Percentiles rank a stretch among this genome's conserved stretches.
phyloP scores from a whole-genome alignment of 2,329 filamentous ascomycete genomes.

The Conoideocrella luteorostrata region DNA sequence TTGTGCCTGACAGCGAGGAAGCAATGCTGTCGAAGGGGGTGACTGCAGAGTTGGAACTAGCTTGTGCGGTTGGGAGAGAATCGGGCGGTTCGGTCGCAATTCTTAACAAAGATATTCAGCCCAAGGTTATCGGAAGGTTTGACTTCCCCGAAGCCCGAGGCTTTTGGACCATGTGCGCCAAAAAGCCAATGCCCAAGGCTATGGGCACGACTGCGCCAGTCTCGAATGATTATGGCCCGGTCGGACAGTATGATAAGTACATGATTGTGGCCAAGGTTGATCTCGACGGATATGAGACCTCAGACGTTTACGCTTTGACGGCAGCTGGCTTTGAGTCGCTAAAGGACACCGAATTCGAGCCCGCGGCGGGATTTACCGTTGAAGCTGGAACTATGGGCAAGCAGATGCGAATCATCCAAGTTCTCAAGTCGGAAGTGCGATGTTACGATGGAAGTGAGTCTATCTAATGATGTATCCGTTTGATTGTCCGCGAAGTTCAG shows the following conservation, averaged over 20 bases:
- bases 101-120: conserved; percentile 71
- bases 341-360: conserved; percentile 83
- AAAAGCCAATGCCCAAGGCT: conserved; percentile 58
- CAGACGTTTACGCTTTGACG: conserved; percentile 71
- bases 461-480: neutral
- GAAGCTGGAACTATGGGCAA: conserved; percentile 79
- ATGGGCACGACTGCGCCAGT: conserved; percentile 44
- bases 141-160: conserved; percentile 67
- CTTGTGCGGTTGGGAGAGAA: conserved; percentile 57
- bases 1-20: conserved; percentile 38
- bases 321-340: conserved; percentile 67
- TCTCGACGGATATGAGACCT: conserved; percentile 64
- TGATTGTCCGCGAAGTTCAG: neutral
- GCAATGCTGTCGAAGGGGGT: conserved; percentile 37
- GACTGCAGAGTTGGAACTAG: conserved; percentile 51
- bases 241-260: conserved; percentile 66
- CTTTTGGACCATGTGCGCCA: conserved; percentile 74
- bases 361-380: conserved; percentile 78
- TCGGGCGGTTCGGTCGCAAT: conserved; percentile 64
- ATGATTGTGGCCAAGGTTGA: conserved; percentile 75
- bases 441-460: conserved; percentile 80
- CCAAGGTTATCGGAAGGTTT: conserved; percentile 62
- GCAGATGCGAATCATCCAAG: conserved; percentile 77
- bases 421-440: conserved; percentile 78
- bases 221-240: conserved; percentile 48